These are phyloP conservation scores for Hypoxylon lenormandii DNA, from an alignment of 495 filamentous ascomycete genomes.

Conservation along the genomic window DNA sequence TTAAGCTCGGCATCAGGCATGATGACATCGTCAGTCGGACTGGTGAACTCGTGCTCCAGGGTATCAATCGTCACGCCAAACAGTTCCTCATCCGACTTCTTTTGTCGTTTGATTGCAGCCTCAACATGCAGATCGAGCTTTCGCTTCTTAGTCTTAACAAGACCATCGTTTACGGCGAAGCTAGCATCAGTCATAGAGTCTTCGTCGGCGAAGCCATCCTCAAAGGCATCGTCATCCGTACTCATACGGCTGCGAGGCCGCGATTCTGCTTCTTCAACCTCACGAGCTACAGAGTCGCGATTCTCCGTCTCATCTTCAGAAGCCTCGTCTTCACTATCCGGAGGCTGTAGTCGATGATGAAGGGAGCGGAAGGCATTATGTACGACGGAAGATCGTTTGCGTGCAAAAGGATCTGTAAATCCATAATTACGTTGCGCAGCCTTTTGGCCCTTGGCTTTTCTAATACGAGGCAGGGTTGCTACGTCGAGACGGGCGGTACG, in stretches of 20 bases:
- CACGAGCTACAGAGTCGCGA: conserved; percentile 68
- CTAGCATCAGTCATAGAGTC: conserved; percentile 69
- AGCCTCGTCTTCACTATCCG: conserved; percentile 70
- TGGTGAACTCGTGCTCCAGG: conserved; percentile 62
- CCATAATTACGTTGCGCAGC: conserved; percentile 71
- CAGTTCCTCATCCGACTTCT: conserved; percentile 81
- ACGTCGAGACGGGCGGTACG: conserved; percentile 68
- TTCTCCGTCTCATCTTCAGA: conserved; percentile 62
- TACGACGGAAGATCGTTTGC: conserved; percentile 67
- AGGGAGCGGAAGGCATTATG: conserved; percentile 63
- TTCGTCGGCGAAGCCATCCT: conserved; percentile 71
- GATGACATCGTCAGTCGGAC: conserved; percentile 54
- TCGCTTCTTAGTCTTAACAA: conserved; percentile 70
- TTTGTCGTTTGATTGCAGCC: conserved; percentile 74
- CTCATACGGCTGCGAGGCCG: conserved; percentile 82
- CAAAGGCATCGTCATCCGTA: conserved; percentile 72
- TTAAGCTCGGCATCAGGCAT: conserved; percentile 54
- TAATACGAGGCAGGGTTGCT: conserved; percentile 75
- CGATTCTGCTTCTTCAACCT: conserved; percentile 86
- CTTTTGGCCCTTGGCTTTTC: conserved; percentile 70
- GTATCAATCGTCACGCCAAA: conserved; percentile 71
- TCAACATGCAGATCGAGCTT: conserved; percentile 73
- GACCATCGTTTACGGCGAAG: conserved; percentile 60
- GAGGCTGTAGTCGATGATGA: conserved; percentile 64
- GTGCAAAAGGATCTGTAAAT: conserved; percentile 82